These are phyloP conservation scores for Plasmodium vivax DNA, from an alignment of 169 alveolate genomes.

Conservation along the genomic window DNA sequence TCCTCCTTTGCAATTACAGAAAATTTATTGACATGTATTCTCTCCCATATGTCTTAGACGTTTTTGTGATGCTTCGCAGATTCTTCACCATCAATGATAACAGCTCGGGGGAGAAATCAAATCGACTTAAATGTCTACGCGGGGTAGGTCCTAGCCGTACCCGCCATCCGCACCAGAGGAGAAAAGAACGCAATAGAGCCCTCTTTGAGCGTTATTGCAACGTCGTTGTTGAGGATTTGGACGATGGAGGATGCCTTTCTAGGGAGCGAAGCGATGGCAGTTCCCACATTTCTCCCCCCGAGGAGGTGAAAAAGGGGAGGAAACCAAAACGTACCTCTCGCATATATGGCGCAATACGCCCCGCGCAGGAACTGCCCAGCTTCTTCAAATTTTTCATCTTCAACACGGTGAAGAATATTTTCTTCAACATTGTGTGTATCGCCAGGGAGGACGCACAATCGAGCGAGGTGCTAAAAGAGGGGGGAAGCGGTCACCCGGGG, in stretches of 20 bases:
- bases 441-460: background rate
- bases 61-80: constrained; percentile 26
- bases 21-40: constrained; percentile 74
- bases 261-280: background rate
- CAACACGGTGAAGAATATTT: constrained; percentile 47
- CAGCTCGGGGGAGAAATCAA: background rate
- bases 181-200: background rate
- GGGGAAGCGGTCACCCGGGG: background rate
- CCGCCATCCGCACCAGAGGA: background rate
- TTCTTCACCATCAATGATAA: constrained; percentile 29
- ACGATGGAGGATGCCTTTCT: background rate
- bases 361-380: background rate
- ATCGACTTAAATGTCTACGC: background rate
- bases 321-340: background rate
- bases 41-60: constrained; percentile 50
- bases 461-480: background rate
- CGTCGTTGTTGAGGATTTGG: background rate
- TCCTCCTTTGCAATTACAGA: constrained; percentile 60
- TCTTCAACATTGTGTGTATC: constrained; percentile 31
- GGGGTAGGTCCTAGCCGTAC: background rate
- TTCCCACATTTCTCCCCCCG: background rate
- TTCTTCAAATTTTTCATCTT: constrained; percentile 58
- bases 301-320: background rate
- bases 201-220: background rate
- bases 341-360: background rate